Evolutionary conservation across 139 green algal genomes (phyloP), one percentile per base, ranked within the genome.

Genomic region (Closterium sp.): DNA sequence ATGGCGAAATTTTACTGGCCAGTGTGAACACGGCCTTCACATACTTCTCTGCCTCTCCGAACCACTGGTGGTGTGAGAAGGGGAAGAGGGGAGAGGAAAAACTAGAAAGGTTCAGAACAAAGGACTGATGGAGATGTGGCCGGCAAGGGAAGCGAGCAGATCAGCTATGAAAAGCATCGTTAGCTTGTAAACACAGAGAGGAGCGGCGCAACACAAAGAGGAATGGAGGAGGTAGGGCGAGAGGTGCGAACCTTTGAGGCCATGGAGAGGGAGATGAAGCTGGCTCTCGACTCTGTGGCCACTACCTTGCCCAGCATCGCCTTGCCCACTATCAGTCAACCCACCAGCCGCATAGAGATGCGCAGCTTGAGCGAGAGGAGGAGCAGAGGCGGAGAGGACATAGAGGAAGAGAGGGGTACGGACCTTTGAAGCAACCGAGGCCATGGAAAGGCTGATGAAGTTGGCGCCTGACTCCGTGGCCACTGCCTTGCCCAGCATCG

Each of bases 361-460:
- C 2, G 32, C 32, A 38, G 32, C 32, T 38, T 38, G 32, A 3
- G 32, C 32, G 13, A 73, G 50, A 73, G 13, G 24, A 21, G 17
- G 50, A 22, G 24, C 5, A 62, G 5, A 73, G 50, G 50, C 9
- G 2, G 13, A 73, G 50, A 45, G 38, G 5, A 4, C 38, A 45
- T 45, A 6, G 38, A 86, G 73, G 73, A 28, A 9, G 32, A 31
- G 89, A 9, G 50, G 10, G 38, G 38, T 45, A 45, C 87, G 86
- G 2, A 94, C 92, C 92, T 94, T 97, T 34, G 88, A 95, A 27
- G 96, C 94, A 21, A 97, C 93, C 29, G 94, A 92, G 0, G 91
- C 93, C 93, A 97, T 95, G 92, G 94, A 96, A 28, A 97, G 90
- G 91, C 97, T 97, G 85, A 97, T 95, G 93, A 97, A 97, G 92